Conservation (phyloP, 148 eudicot genomes). For the Rhododendron williamsianum region DNA sequence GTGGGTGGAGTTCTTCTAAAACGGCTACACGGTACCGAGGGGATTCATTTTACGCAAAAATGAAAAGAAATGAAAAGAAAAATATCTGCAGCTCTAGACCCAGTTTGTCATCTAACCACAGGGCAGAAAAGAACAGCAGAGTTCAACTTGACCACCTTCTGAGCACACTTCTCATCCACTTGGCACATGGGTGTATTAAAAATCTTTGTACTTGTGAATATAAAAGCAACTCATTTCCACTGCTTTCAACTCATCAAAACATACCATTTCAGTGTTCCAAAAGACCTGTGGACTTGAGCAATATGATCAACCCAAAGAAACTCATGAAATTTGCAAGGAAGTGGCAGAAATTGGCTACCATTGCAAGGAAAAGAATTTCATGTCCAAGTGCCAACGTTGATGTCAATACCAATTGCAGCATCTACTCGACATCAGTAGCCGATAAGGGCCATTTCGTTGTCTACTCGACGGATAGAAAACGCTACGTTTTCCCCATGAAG, state of each 20-base stretch:
- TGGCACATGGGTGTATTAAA: not conserved
- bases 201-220: not conserved
- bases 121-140: not conserved
- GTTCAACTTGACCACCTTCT: not conserved
- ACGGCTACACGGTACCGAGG: no score
- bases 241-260: not conserved
- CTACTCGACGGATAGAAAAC: constrained; percentile 21
- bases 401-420: not conserved
- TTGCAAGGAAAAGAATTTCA: constrained; percentile 16
- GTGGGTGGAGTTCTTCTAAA: no score
- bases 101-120: not conserved
- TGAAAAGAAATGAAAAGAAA: not conserved
- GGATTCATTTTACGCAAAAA: no score
- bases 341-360: constrained; percentile 26
- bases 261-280: not conserved
- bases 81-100: not conserved
- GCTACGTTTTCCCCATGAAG: constrained; percentile 22
- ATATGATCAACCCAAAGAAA: constrained; percentile 20
- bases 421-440: not conserved
- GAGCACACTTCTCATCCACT: not conserved
- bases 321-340: constrained; percentile 31
- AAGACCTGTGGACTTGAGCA: not conserved
- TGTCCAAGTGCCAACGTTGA: constrained; percentile 3
- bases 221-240: not conserved
- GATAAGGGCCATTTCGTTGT: constrained; percentile 29